Conservation (phyloP, 495 filamentous ascomycete species). For the Hypoxylon lenormandii region DNA sequence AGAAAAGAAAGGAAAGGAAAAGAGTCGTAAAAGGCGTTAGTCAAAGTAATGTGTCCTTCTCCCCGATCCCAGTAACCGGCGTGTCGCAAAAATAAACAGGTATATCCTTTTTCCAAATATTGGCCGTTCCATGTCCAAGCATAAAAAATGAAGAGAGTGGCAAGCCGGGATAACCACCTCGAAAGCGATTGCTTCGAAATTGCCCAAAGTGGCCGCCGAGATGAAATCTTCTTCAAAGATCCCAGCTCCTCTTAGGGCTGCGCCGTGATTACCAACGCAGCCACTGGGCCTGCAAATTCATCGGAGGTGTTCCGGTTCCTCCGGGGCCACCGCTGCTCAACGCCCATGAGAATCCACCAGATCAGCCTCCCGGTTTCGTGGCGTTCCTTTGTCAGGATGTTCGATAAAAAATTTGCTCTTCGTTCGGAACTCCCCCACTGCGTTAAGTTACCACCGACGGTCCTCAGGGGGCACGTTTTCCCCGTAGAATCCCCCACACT, state of each 20-base stretch:
- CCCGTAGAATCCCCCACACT: slow-evolving; percentile 64
- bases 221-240: slow-evolving; percentile 5
- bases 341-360: slow-evolving; percentile 8
- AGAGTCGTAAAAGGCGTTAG: slow-evolving; percentile 39
- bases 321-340: slow-evolving; percentile 19
- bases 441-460: slow-evolving; percentile 54
- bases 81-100: slow-evolving; percentile 20
- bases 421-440: not conserved
- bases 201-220: slow-evolving; percentile 13
- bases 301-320: slow-evolving; percentile 29
- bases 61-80: slow-evolving; percentile 29
- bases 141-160: slow-evolving; percentile 7
- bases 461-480: slow-evolving; percentile 62
- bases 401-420: not conserved
- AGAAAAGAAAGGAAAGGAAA: too few species aligned
- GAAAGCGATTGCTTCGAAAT: slow-evolving; percentile 6
- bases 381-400: slow-evolving; percentile 4
- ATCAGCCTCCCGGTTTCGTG: not conserved
- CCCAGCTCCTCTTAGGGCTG: slow-evolving; percentile 1
- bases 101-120: slow-evolving; percentile 39
- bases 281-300: slow-evolving; percentile 9
- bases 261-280: slow-evolving; percentile 21
- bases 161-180: slow-evolving; percentile 6
- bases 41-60: slow-evolving; percentile 15
- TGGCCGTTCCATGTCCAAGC: slow-evolving; percentile 24